Evolutionary conservation across 1,139 yeast species (phyloP).

Genomic region (Eremothecium cymbalariae): DNA sequence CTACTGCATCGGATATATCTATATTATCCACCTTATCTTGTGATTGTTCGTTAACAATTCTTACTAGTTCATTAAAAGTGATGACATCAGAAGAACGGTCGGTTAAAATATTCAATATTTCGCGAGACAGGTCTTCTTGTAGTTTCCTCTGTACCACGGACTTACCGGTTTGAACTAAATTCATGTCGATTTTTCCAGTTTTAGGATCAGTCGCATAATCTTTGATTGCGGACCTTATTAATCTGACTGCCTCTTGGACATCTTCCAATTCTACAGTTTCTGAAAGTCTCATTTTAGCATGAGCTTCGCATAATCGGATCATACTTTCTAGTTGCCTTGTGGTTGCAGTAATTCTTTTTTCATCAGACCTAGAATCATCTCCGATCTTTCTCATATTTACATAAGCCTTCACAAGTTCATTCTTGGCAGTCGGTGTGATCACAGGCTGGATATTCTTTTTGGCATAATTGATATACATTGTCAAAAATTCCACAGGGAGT

Average conservation of each 20-base stretch:
- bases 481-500: conserved; percentile 78
- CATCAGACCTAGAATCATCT: conserved; percentile 79
- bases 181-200: conserved; percentile 97
- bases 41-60: conserved; percentile 60
- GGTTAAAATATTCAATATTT: conserved; percentile 44
- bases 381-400: conserved; percentile 93
- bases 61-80: conserved; percentile 53
- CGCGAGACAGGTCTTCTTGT: conserved; percentile 64
- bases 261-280: conserved; percentile 64
- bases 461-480: conserved; percentile 86
- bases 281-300: conserved; percentile 89
- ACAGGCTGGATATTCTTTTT: conserved; percentile 73
- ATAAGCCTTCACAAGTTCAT: conserved; percentile 78
- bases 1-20: conserved; percentile 61
- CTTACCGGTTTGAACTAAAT: conserved; percentile 91
- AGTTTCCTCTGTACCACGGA: conserved; percentile 78
- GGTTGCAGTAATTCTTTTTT: conserved; percentile 92
- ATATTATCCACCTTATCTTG: conserved; percentile 60
- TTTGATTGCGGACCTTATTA: conserved; percentile 87
- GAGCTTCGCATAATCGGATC: conserved; percentile 93
- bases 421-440: conserved; percentile 71
- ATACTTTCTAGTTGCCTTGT: conserved; percentile 94
- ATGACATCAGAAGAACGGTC: conserved; percentile 34
- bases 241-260: conserved; percentile 89
- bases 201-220: conserved; percentile 97